These are phyloP conservation scores for Pleurotus pulmonarius DNA, from an alignment of 768 basidiomycete genomes.

Conservation along the genomic window DNA sequence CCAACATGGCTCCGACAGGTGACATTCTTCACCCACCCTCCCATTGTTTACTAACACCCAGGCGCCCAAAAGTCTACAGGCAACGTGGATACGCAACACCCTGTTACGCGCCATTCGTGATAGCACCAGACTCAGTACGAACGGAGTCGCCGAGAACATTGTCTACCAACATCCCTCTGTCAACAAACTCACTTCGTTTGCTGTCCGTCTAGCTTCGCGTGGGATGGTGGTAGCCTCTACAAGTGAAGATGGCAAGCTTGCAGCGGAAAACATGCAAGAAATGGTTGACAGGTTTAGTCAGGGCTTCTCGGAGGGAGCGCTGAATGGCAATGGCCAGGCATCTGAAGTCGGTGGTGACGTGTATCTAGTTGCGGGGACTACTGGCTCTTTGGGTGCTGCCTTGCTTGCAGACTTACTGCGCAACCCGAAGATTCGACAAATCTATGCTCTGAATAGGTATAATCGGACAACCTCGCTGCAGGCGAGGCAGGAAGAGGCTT, in stretches of 20 bases:
- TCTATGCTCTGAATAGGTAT: conserved; percentile 2
- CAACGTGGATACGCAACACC: conserved; percentile 6
- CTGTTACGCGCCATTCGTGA: conserved; percentile 5
- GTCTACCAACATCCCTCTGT: conserved; percentile 3
- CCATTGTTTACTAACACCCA: not conserved
- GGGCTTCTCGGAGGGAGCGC: not conserved
- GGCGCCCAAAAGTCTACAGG: not conserved
- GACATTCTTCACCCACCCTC: not conserved
- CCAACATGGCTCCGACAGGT: conserved; percentile 33
- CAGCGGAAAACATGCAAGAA: conserved; percentile 12
- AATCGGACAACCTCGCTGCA: not conserved
- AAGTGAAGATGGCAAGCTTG: not conserved
- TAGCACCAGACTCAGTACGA: not conserved
- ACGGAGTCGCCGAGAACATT: conserved; percentile 14
- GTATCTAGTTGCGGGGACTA: conserved; percentile 7
- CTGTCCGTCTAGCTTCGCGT: not conserved
- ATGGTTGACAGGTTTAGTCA: conserved; percentile 12
- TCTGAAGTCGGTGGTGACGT: not conserved
- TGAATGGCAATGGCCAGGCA: not conserved
- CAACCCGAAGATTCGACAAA: not conserved
- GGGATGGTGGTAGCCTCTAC: not conserved
- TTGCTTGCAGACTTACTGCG: conserved; percentile 2
- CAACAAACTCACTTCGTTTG: not conserved
- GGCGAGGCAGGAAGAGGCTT: not conserved
- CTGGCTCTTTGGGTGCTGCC: conserved; percentile 8